Base-by-base conservation (phyloP, 768 basidiomycete species). In the Psilocybe tampanensis region DNA sequence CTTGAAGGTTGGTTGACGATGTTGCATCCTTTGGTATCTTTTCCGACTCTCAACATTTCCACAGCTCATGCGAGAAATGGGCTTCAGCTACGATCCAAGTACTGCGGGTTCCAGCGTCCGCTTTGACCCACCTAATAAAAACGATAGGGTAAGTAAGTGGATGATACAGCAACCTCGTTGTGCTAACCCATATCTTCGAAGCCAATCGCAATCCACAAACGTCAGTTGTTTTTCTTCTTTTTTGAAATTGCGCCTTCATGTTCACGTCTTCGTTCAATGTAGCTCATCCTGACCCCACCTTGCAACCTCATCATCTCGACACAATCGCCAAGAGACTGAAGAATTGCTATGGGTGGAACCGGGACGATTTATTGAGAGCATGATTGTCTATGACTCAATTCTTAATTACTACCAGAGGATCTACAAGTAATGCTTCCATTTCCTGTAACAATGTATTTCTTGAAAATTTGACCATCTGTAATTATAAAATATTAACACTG, bases 51-150 rank as follows among this genome's bases (percentile, higher is more conserved):
- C 8, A 52, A 55, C 39, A 54, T 32, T 13, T 43, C 62, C 17
- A 26, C 42, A 92, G 90, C 72, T 90, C 34, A 90, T 93, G 90
- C 72, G 76, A 34, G 88, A 88, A 45, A 85, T 93, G 83, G 90
- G 90, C 34, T 93, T 93, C 69, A 72, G 72, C 2, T 86, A 86
- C 61, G 85, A 86, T 65, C 87, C 87, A 5, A 84, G 84, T 57
- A 90, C 89, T 2, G 89, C 90, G 18, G 91, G 91, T 2, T 92
- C 90, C 9, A 89, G 89, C 68, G 91, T 93, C 33, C 81, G 90
- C 36, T 93, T 93, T 65, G 85, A 90, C 69, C 90, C 90, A 47
- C 91, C 89, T 17, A 75, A 85, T 62, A 64, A 66, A 44, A 70
- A 73, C 24, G 78, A 79, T 60, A 64, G 64, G 59, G 77, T 78